These are phyloP conservation scores for Achaetomium macrosporum DNA, from an alignment of 2,329 filamentous ascomycete species.

Conservation along the genomic window DNA sequence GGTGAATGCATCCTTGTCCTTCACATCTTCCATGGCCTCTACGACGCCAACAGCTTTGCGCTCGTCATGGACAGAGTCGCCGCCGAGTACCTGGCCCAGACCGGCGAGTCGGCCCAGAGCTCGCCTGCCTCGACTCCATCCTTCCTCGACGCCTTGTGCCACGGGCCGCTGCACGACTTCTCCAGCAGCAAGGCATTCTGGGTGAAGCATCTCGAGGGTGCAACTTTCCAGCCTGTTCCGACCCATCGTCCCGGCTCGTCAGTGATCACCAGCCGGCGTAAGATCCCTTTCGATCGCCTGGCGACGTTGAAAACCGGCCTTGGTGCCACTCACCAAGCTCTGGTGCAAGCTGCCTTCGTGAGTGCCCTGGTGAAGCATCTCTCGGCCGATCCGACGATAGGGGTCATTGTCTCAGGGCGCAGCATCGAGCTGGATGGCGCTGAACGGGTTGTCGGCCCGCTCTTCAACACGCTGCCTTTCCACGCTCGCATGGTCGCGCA, in stretches of 20 bases:
- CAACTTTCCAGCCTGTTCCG: slow-evolving; percentile 23
- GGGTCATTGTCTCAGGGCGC: slow-evolving; percentile 74
- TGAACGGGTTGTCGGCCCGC: slow-evolving; percentile 66
- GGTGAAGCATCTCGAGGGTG: slow-evolving; percentile 47
- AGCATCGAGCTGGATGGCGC: slow-evolving; percentile 61
- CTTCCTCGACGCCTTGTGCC: slow-evolving; percentile 62
- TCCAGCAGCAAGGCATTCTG: slow-evolving; percentile 55
- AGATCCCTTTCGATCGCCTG: slow-evolving; percentile 39
- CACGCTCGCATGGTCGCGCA: slow-evolving; percentile 27
- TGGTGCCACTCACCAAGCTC: slow-evolving; percentile 70
- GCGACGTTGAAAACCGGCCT: slow-evolving; percentile 50
- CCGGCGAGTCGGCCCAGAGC: background rate
- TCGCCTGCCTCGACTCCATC: slow-evolving; percentile 34
- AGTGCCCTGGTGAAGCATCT: slow-evolving; percentile 49
- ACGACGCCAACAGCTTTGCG: slow-evolving; percentile 75
- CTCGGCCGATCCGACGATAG: slow-evolving; percentile 47
- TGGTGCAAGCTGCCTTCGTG: slow-evolving; percentile 72
- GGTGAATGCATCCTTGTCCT: slow-evolving; percentile 45
- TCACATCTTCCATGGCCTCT: slow-evolving; percentile 78
- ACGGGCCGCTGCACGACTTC: slow-evolving; percentile 59
- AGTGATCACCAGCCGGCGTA: slow-evolving; percentile 25
- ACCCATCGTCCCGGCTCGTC: slow-evolving; percentile 8
- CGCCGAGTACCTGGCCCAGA: slow-evolving; percentile 40
- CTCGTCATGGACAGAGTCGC: slow-evolving; percentile 58
- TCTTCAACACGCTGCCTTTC: slow-evolving; percentile 88